Evolutionary conservation across 805 yeast species (phyloP), one percentile per base, ranked within the genome.

Genomic region (Scheffersomyces amazonensis): DNA sequence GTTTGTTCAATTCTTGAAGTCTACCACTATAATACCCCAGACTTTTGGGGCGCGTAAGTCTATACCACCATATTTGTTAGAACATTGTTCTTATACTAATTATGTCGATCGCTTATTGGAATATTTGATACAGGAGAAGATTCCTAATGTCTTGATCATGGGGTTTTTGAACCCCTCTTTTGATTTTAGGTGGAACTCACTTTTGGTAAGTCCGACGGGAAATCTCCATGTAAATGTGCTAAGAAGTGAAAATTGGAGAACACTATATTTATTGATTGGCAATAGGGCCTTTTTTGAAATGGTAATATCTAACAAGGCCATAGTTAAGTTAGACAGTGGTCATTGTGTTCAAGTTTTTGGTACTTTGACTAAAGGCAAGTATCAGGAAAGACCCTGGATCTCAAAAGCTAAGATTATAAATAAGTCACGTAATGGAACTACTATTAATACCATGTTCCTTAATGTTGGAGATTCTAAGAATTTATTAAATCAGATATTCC

Each of bases 161-260:
- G 85, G 83, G 0, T 76, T 74, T 42, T 47, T 48, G 3, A 56
- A 65, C 32, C 71, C 69, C 6, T 42, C 60, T 7, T 51, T 62
- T 0, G 47, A 55, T 5, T 51, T 61, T 5, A 40, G 36, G 3
- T 45, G 63, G 31, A 62, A 62, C 32, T 58, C 70, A 24, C 44
- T 48, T 1, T 54, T 61, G 5, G 51, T 59, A 6, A 76, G 70
- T 40, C 55, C 60, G 2, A 42, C 39, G 18, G 50, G 52, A 2
- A 58, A 53, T 42, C 56, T 69, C n/a, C 57, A 58, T 17, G 64
- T 66, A 2, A 58, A 64, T 13, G 37, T 54, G 2, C 43, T 83
- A 15, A 78, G 77, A 41, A 51, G 64, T 3, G 47, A 60, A 3
- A 43, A 52, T 2, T 80, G 86, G 79, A 64, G 65, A 21, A 43